Base-by-base conservation (phyloP, 139 green algal species). In the Coelastrella sp. region DNA sequence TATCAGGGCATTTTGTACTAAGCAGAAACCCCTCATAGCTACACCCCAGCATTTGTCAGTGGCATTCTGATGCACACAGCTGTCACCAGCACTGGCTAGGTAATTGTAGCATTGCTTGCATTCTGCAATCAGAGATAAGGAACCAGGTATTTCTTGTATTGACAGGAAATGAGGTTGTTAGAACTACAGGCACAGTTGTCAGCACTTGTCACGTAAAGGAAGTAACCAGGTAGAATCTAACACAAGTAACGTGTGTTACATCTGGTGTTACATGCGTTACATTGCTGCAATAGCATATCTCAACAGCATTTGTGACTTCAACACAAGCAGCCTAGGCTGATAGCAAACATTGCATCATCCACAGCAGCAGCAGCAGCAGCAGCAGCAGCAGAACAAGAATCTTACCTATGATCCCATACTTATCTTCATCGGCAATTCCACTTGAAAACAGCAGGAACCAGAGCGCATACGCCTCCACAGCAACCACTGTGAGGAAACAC, bases 391-490 rank as follows among this genome's bases (percentile, higher is more conserved):
- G 6, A 23, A 10, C 22, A 60, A 32, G 13, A 14, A 14, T 58
- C 81, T 78, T 58, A 87, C 81, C 64, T 5, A 61, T 68, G 23
- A 87, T 87, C 23, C 81, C 81, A 20, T 87, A 87, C 4, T 16
- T 54, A 54, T 77, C 64, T 32, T 64, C 61, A 64, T 77, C 81
- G 8, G 57, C 22, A 7, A 87, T 87, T 61, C 77, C 81, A 11
- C 10, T 47, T 5, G 61, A 61, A 54, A 76, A 87, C 81, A 76
- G 5, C 64, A 87, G 61, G 64, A 78, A 87, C 81, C 81, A 87
- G 14, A 87, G 13, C 3, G 81, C 81, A 65, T 87, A 87, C 22
- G 81, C 81, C 32, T 87, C 81, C 23, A 87, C 81, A 17, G 64
- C 64, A 22, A 87, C 23, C 22, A 87, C 64, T 6, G 64, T 87